Percentiles rank a stretch among this genome's conserved stretches.
Conservation (phyloP, 2,329 filamentous ascomycete species). For the Botrytis cinerea region DNA sequence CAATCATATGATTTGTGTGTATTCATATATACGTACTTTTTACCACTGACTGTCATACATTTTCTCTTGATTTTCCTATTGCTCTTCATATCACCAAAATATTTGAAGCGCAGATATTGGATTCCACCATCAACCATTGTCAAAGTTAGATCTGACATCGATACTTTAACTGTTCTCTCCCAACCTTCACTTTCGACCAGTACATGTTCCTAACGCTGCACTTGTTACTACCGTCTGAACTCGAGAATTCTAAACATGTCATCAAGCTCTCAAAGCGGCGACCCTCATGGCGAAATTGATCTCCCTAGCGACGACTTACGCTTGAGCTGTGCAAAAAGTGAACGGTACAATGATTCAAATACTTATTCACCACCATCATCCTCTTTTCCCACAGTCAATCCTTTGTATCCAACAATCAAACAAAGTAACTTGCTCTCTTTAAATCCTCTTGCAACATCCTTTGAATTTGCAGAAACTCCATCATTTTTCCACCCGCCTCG, state of each 20-base stretch:
- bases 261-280: conserved; percentile 2
- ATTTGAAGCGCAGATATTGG: not conserved
- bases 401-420: not conserved
- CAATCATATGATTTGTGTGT: not conserved
- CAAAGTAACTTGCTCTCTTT: not conserved
- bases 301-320: conserved; percentile 9
- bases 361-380: not conserved
- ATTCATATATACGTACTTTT: not conserved
- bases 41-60: not conserved
- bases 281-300: not conserved
- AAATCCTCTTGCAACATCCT: not conserved
- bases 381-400: not conserved
- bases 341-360: not conserved
- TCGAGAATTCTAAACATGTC: not conserved
- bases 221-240: not conserved
- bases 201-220: not conserved
- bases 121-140: not conserved
- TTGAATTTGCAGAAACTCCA: not conserved
- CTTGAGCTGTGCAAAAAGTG: not conserved
- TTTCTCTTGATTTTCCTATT: not conserved
- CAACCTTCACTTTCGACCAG: not conserved
- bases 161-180: not conserved
- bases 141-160: not conserved
- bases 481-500: not conserved
- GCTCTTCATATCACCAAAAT: not conserved